These are phyloP conservation scores for Neonectria hederae DNA, from an alignment of 2,329 filamentous ascomycete genomes.

Conservation along the genomic window DNA sequence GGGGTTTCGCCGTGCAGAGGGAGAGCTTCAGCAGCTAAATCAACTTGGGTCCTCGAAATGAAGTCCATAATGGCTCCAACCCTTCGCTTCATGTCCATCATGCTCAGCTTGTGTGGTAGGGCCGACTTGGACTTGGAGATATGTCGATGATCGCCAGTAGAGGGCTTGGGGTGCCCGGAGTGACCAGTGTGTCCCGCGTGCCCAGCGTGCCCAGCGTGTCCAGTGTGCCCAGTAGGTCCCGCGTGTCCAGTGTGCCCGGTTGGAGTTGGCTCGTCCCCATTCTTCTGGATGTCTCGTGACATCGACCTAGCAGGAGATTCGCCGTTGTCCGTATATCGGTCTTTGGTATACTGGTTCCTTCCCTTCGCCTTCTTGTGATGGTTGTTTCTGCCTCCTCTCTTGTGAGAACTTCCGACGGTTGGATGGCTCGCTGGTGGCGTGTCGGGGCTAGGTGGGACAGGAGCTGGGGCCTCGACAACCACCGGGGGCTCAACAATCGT, in stretches of 20 bases:
- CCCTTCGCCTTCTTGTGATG: slow-evolving; percentile 74
- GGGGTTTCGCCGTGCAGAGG: slow-evolving; percentile 54
- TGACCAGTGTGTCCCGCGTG: slow-evolving; percentile 6
- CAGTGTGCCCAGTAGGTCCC: neutral
- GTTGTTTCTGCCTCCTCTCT: slow-evolving; percentile 68
- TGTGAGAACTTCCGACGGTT: slow-evolving; percentile 60
- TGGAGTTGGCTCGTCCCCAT: slow-evolving; percentile 47
- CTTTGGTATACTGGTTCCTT: slow-evolving; percentile 85
- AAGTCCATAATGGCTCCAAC: slow-evolving; percentile 88
- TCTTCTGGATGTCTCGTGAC: slow-evolving; percentile 58
- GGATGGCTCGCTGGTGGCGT: slow-evolving; percentile 58
- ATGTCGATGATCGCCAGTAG: slow-evolving; percentile 61
- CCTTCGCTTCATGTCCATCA: slow-evolving; percentile 88
- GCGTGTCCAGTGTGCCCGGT: slow-evolving; percentile 40
- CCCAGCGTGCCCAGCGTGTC: too few species aligned
- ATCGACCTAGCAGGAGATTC: slow-evolving; percentile 66
- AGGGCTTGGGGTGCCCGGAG: slow-evolving; percentile 47
- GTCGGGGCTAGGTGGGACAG: slow-evolving; percentile 46
- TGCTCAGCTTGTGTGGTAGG: slow-evolving; percentile 75
- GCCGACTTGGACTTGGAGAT: slow-evolving; percentile 60
- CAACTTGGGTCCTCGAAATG: slow-evolving; percentile 87
- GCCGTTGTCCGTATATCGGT: slow-evolving; percentile 69
- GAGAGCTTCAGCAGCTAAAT: slow-evolving; percentile 75
- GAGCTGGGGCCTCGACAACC: slow-evolving; percentile 40
- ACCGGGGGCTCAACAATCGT: slow-evolving; percentile 47